Conservation (phyloP, 805 yeast genomes). For the Novakomyces olei region DNA sequence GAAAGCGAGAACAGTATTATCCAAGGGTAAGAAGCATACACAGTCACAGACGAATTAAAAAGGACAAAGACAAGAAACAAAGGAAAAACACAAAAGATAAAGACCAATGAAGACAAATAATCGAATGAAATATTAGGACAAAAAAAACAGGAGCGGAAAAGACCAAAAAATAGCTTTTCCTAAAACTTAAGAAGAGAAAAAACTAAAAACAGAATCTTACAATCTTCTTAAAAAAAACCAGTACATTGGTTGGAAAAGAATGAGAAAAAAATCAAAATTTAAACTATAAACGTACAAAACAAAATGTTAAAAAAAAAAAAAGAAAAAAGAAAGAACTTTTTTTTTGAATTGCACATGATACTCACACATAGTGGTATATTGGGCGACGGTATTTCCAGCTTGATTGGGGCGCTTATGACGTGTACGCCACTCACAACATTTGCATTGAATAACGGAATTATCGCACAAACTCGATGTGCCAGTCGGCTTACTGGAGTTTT, state of each 20-base stretch:
- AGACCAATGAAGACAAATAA: too few species aligned
- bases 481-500: slow-evolving; percentile 60
- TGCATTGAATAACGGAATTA: slow-evolving; percentile 91
- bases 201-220: too few species aligned
- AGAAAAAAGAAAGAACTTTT: background rate
- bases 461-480: slow-evolving; percentile 79
- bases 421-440: slow-evolving; percentile 79
- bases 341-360: too few species aligned
- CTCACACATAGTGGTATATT: slow-evolving; percentile 87
- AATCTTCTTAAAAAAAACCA: background rate
- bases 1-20: too few species aligned
- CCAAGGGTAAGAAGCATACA: too few species aligned
- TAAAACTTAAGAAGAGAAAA: too few species aligned
- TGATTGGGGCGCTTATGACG: slow-evolving; percentile 56
- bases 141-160: too few species aligned
- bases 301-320: background rate
- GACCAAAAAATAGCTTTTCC: too few species aligned
- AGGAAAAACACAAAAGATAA: too few species aligned
- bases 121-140: too few species aligned
- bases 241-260: background rate
- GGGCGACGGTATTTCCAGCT: slow-evolving; percentile 69
- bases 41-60: too few species aligned
- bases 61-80: too few species aligned
- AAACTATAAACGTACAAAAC: background rate
- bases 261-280: background rate